Conservation (phyloP, 257 asterid genomes). For the Przewalskia tangutica region DNA sequence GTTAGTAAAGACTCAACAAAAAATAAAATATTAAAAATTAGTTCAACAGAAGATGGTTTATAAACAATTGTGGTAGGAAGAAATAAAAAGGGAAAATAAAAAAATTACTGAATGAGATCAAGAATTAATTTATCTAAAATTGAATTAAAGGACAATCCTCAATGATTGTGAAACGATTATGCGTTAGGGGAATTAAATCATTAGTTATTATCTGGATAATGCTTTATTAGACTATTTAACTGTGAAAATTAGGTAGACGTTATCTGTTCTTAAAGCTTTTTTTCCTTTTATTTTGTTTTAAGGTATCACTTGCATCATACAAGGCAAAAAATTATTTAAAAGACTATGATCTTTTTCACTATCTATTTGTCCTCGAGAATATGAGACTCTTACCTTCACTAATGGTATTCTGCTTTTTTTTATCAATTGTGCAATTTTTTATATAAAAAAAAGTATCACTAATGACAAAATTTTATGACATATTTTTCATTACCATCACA, state of each 20-base stretch:
- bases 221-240: too few species aligned
- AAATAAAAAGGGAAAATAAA: neutral
- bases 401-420: neutral
- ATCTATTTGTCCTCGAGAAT: neutral
- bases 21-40: neutral
- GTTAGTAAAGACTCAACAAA: neutral
- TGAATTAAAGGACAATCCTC: neutral
- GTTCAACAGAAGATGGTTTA: neutral
- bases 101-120: neutral
- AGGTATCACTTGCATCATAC: too few species aligned
- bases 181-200: neutral
- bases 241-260: neutral
- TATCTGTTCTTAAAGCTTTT: too few species aligned
- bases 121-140: neutral
- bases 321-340: too few species aligned
- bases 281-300: neutral
- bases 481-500: neutral
- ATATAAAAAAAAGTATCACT: neutral
- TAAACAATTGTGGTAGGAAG: neutral
- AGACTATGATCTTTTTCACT: too few species aligned
- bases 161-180: neutral
- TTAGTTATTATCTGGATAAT: neutral
- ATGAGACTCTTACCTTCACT: too few species aligned
- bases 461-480: neutral
- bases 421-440: neutral